phyloP scores from a whole-genome alignment of 371 early-diverging fungal species.

The Rhizopus arrhizus region DNA sequence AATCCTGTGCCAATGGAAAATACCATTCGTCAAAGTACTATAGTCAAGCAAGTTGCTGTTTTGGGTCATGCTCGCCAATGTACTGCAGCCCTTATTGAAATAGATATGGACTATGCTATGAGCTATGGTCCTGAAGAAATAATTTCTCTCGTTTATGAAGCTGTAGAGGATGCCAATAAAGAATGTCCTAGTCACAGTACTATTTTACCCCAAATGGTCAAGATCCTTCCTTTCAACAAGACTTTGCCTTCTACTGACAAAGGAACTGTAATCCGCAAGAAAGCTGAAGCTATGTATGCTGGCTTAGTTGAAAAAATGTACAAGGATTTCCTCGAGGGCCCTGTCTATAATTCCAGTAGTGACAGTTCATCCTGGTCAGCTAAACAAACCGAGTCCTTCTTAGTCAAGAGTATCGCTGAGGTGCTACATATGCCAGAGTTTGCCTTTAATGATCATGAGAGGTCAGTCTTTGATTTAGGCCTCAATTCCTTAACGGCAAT shows the following conservation, averaged over 20 bases:
- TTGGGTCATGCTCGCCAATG: conserved; percentile 40
- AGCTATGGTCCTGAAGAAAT: conserved; percentile 30
- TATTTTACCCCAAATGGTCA: conserved; percentile 37
- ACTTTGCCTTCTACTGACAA: conserved; percentile 26
- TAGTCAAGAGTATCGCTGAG: conserved; percentile 9
- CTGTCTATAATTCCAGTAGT: neutral
- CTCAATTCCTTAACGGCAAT: conserved; percentile 30
- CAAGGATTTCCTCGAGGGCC: conserved; percentile 23
- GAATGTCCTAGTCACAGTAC: conserved; percentile 42
- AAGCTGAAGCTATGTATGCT: conserved; percentile 17
- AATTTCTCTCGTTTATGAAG: conserved; percentile 19
- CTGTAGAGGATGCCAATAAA: conserved; percentile 38
- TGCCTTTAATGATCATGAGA: conserved; percentile 3
- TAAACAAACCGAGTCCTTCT: conserved; percentile 13
- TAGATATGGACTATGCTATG: conserved; percentile 21
- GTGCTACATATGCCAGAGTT: conserved; percentile 9
- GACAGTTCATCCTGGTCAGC: conserved; percentile 7
- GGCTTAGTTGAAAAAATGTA: conserved; percentile 37
- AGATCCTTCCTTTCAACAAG: conserved; percentile 20
- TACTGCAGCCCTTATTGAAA: conserved; percentile 37
- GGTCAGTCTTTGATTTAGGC: conserved; percentile 34
- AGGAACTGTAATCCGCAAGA: conserved; percentile 26
- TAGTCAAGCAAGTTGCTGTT: conserved; percentile 32
- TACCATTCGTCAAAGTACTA: conserved; percentile 20
- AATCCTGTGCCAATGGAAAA: conserved; percentile 48